A percentile compares a stretch with the other conserved stretches of the same genome.
Evolutionary conservation across 768 basidiomycete species (phyloP).

Genomic region (Collybiopsis confluens): DNA sequence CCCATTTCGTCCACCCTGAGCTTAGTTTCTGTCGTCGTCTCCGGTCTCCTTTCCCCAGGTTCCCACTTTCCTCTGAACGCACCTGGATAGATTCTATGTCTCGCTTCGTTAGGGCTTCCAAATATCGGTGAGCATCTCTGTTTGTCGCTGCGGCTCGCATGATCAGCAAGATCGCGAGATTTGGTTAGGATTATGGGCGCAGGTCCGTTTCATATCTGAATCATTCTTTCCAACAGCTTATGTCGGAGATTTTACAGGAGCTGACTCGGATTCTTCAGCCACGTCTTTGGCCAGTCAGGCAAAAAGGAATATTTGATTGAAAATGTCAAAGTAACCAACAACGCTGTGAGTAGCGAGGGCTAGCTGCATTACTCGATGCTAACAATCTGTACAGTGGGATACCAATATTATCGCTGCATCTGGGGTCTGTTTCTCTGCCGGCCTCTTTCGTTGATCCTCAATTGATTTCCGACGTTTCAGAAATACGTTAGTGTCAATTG

Average conservation of each 20-base stretch:
- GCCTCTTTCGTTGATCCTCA: neutral
- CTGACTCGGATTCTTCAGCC: conserved; percentile 40
- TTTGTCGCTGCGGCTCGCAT: neutral
- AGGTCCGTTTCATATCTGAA: neutral
- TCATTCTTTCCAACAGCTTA: neutral
- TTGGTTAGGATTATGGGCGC: neutral
- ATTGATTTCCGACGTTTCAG: conserved; percentile 26
- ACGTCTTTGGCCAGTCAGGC: conserved; percentile 85
- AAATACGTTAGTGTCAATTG: conserved; percentile 92
- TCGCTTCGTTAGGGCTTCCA: conserved; percentile 80
- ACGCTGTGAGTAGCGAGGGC: conserved; percentile 35
- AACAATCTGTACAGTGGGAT: conserved; percentile 54
- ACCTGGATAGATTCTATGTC: conserved; percentile 49
- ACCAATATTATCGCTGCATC: conserved; percentile 89
- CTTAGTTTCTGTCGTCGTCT: neutral
- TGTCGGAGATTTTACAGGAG: neutral
- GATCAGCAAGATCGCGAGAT: neutral
- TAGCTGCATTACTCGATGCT: too few relatives aligned
- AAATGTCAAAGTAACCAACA: conserved; percentile 82
- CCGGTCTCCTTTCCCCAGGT: neutral
- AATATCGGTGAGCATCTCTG: conserved; percentile 65
- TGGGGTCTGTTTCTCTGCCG: conserved; percentile 50
- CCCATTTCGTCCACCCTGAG: neutral
- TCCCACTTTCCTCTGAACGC: neutral
- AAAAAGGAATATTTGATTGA: conserved; percentile 83